A percentile compares a stretch with the other conserved stretches of the same genome.
Conservation (phyloP, 176 grass and related monocot species). For the Carex cristatella region DNA sequence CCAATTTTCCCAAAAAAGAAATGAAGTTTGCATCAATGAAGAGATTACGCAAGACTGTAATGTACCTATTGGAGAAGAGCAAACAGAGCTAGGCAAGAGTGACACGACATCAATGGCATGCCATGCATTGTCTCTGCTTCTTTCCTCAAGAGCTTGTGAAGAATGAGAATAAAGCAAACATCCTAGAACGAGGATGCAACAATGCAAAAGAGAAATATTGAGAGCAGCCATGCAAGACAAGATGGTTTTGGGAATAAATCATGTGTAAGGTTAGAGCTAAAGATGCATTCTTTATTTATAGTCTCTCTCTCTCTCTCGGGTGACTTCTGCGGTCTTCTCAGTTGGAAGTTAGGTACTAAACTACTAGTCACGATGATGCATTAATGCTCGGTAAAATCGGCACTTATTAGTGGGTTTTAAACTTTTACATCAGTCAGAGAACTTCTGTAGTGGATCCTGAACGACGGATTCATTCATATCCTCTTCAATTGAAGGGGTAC, state of each 20-base stretch:
- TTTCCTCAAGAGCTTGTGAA: neutral
- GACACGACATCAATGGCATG: slow-evolving; percentile 37
- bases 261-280: neutral
- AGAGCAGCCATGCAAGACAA: slow-evolving; percentile 39
- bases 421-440: neutral
- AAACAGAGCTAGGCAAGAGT: slow-evolving; percentile 33
- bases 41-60: neutral
- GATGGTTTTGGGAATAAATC: neutral
- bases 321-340: neutral
- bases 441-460: neutral
- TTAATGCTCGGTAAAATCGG: neutral
- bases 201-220: neutral
- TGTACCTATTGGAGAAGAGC: slow-evolving; percentile 37
- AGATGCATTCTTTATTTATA: slow-evolving; percentile 10
- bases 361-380: neutral
- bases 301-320: neutral
- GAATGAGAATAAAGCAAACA: neutral
- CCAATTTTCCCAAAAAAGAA: neutral
- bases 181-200: neutral
- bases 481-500: neutral
- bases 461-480: neutral
- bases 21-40: neutral
- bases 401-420: neutral
- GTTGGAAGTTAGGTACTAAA: neutral
- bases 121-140: neutral